Conservation (phyloP, 78 protist species). For the Thecamonas trahens region DNA sequence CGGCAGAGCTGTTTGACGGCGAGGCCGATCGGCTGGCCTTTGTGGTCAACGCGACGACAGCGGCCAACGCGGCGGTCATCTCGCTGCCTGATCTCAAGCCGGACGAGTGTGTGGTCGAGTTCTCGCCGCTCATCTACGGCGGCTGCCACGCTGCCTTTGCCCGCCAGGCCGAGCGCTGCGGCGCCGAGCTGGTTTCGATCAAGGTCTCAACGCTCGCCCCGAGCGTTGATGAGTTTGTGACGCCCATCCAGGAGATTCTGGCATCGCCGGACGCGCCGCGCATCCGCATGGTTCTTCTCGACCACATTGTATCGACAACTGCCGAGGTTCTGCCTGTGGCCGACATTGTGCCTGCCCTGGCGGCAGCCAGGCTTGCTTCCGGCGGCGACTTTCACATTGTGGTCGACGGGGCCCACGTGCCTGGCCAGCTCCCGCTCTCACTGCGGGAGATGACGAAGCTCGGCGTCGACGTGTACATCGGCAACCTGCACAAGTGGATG, state of each 20-base stretch:
- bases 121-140: no score
- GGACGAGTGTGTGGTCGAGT: no score
- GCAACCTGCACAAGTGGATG: background rate
- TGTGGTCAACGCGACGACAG: no score
- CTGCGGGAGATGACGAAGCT: no score
- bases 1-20: background rate
- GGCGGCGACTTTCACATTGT: background rate
- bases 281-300: background rate
- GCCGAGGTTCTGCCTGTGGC: background rate
- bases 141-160: background rate
- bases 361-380: no score
- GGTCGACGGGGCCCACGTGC: background rate
- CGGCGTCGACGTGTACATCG: background rate
- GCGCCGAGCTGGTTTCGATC: background rate
- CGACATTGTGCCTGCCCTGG: background rate
- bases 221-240: no score
- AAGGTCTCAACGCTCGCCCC: background rate
- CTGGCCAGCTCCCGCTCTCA: background rate
- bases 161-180: background rate
- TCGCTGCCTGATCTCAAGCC: no score
- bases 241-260: no score
- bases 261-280: no score
- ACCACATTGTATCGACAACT: background rate
- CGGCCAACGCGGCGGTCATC: no score
- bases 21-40: no score